A percentile compares a stretch with the other conserved stretches of the same genome.
Conservation (phyloP, 2,329 filamentous ascomycete species). For the Corniculantispora saksenae region DNA sequence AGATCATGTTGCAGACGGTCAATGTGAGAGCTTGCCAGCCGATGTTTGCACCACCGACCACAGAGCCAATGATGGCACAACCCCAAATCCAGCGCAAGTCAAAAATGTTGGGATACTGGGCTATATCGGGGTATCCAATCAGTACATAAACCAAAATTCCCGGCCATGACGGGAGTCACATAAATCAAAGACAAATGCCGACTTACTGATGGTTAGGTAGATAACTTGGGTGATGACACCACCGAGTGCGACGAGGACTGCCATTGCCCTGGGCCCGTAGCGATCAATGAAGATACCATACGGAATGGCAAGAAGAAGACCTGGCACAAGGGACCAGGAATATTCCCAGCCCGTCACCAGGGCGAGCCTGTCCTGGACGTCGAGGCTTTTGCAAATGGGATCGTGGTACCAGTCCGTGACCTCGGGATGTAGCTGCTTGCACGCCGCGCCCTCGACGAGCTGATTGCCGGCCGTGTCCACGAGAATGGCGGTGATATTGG, state of each 20-base stretch:
- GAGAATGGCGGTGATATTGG: neutral
- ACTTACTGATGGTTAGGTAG: constrained; percentile 5
- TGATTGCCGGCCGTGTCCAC: constrained; percentile 5
- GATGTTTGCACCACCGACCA: constrained; percentile 8
- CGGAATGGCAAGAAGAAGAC: constrained; percentile 5
- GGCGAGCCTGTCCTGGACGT: constrained; percentile 11
- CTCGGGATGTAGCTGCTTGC: constrained; percentile 4
- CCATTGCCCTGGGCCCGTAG: neutral
- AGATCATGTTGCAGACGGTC: constrained; percentile 6
- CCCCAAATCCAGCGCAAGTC: constrained; percentile 5
- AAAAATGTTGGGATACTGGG: neutral
- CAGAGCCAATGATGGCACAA: neutral
- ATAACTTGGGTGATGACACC: neutral
- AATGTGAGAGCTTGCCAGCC: constrained; percentile 8
- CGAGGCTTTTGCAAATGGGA: constrained; percentile 7
- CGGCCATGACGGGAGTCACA: too few relatives aligned
- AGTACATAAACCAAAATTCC: neutral
- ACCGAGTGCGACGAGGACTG: neutral
- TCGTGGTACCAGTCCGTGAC: constrained; percentile 4
- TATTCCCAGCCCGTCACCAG: constrained; percentile 11
- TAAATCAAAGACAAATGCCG: too few relatives aligned
- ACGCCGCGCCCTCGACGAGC: constrained; percentile 16
- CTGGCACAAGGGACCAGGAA: neutral
- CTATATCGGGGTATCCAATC: neutral
- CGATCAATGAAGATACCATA: constrained; percentile 13